Evolutionary conservation across 106 monocot genomes (phyloP).

Genomic region (Chionographis japonica): DNA sequence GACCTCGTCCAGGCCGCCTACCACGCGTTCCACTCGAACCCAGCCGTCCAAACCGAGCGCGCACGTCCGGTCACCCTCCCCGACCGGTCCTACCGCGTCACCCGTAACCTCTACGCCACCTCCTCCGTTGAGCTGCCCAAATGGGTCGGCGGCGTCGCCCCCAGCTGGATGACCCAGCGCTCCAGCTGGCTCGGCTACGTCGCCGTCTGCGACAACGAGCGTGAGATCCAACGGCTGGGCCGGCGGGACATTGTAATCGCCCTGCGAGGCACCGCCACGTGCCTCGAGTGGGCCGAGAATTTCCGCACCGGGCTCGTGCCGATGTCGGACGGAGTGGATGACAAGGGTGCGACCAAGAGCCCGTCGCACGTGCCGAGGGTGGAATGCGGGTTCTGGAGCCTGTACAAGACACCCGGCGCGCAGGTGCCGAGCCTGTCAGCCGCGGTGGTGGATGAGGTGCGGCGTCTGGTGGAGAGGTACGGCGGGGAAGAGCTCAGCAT

Average conservation of each 20-base stretch:
- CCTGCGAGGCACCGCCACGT: constrained; percentile 73
- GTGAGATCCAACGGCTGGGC: constrained; percentile 53
- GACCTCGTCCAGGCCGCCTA: constrained; percentile 80
- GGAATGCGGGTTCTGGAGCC: constrained; percentile 62
- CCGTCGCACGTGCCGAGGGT: constrained; percentile 22
- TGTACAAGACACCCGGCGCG: constrained; percentile 45
- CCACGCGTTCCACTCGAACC: constrained; percentile 53
- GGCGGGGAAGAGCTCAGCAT: constrained; percentile 62
- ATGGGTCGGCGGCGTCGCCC: constrained; percentile 16
- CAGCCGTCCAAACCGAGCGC: neutral
- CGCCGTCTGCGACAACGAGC: constrained; percentile 51
- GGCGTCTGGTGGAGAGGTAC: constrained; percentile 36
- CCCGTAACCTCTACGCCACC: constrained; percentile 65
- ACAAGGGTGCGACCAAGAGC: neutral
- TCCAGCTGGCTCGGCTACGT: constrained; percentile 75
- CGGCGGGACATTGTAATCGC: constrained; percentile 69
- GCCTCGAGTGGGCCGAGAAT: constrained; percentile 79
- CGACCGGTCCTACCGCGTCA: constrained; percentile 50
- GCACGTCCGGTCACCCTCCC: constrained; percentile 23
- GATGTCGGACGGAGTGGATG: neutral
- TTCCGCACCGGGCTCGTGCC: constrained; percentile 44
- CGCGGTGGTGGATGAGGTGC: constrained; percentile 34
- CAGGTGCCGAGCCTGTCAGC: constrained; percentile 34
- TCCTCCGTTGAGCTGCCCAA: constrained; percentile 53
- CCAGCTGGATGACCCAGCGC: constrained; percentile 22